These are phyloP conservation scores for Ceratobasidium sp. DNA, from an alignment of 1,284 basidiomycete species.

Conservation along the genomic window DNA sequence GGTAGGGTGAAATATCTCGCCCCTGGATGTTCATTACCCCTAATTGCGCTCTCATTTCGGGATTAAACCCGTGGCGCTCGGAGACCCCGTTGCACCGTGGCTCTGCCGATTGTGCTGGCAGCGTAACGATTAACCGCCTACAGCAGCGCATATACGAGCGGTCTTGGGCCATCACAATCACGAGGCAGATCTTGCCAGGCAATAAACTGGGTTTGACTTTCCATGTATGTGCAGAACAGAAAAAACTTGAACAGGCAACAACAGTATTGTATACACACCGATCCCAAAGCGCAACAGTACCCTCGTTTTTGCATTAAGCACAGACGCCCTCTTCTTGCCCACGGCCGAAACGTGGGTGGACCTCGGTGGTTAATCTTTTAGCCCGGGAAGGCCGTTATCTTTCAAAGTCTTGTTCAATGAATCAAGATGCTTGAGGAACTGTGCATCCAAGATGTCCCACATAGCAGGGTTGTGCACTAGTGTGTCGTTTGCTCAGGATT, in stretches of 20 bases:
- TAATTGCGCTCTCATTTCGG: constrained; percentile 19
- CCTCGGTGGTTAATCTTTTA: constrained; percentile 19
- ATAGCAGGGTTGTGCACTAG: constrained; percentile 64
- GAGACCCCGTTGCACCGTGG: background rate
- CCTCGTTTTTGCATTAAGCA: constrained; percentile 5
- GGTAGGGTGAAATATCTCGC: background rate
- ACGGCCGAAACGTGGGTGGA: constrained; percentile 6
- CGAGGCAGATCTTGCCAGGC: background rate
- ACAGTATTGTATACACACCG: constrained; percentile 7
- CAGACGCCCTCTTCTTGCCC: constrained; percentile 1
- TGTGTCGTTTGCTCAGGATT: background rate
- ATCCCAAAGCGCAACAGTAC: background rate
- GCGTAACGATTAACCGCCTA: background rate
- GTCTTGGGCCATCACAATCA: background rate
- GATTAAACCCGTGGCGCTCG: constrained; percentile 8
- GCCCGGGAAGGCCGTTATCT: constrained; percentile 55
- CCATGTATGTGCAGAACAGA: constrained; percentile 14
- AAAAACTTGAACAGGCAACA: background rate
- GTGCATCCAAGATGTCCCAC: constrained; percentile 65
- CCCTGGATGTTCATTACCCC: constrained; percentile 16
- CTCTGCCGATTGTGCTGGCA: background rate
- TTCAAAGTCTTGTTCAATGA: constrained; percentile 63
- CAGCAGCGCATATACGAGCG: background rate
- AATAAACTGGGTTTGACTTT: background rate
- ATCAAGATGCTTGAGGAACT: constrained; percentile 65